These are phyloP conservation scores for Pythium myriotylum DNA, from an alignment of 352 stramenopile species.

Conservation along the genomic window DNA sequence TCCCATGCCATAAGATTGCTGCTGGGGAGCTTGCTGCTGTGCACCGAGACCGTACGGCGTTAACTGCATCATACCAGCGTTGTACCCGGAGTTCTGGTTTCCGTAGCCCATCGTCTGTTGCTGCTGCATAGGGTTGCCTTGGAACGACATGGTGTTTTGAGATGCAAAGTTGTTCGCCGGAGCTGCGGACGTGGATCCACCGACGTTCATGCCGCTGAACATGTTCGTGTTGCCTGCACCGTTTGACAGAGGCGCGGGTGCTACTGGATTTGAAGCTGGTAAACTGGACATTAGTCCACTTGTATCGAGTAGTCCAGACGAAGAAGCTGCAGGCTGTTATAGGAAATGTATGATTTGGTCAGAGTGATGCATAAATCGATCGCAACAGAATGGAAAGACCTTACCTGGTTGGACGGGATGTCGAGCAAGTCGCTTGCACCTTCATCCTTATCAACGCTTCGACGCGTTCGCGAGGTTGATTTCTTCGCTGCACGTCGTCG, in stretches of 20 bases:
- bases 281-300: slow-evolving; percentile 47
- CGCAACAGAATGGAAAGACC: not conserved
- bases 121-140: slow-evolving; percentile 23
- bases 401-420: slow-evolving; percentile 35
- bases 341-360: not conserved
- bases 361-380: not conserved
- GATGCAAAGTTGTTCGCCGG: slow-evolving; percentile 40
- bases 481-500: slow-evolving; percentile 75
- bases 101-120: slow-evolving; percentile 32
- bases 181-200: slow-evolving; percentile 13
- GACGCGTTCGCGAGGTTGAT: slow-evolving; percentile 46
- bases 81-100: slow-evolving; percentile 41
- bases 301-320: slow-evolving; percentile 52
- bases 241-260: slow-evolving; percentile 14
- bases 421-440: slow-evolving; percentile 61
- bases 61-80: slow-evolving; percentile 74
- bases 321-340: slow-evolving; percentile 12
- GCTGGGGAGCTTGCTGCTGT: slow-evolving; percentile 32
- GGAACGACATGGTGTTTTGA: slow-evolving; percentile 45
- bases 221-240: slow-evolving; percentile 31
- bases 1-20: slow-evolving; percentile 49
- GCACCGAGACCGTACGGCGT: slow-evolving; percentile 64
- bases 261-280: slow-evolving; percentile 36
- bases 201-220: slow-evolving; percentile 73
- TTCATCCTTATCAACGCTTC: slow-evolving; percentile 53